These are phyloP conservation scores for Bertia moriformis DNA, from an alignment of 2,329 filamentous ascomycete genomes.

Conservation along the genomic window DNA sequence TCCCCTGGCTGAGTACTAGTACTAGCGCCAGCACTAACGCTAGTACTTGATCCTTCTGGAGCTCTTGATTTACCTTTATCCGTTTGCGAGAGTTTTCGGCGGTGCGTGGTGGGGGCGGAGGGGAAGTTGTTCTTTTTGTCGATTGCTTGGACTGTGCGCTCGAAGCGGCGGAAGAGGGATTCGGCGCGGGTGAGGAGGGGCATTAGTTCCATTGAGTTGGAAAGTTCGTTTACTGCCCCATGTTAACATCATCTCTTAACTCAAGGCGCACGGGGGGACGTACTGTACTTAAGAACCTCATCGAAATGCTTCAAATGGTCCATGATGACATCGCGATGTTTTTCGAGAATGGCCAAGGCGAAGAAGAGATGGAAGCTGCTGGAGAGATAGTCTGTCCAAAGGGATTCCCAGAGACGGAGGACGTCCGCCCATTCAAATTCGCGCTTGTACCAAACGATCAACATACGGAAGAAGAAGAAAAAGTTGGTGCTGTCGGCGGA, in stretches of 20 bases:
- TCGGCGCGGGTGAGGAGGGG: conserved; percentile 79
- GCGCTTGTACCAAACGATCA: conserved; percentile 96
- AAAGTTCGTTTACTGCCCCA: conserved; percentile 74
- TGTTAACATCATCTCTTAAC: conserved; percentile 5
- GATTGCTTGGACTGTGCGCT: conserved; percentile 74
- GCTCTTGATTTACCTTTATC: conserved; percentile 19
- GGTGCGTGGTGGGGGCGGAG: conserved; percentile 22
- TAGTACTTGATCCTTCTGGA: conserved; percentile 9
- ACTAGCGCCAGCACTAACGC: conserved; percentile 3
- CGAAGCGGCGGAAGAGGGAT: conserved; percentile 73
- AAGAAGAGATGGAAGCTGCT: conserved; percentile 91
- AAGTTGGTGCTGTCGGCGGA: conserved; percentile 93
- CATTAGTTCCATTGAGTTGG: conserved; percentile 78
- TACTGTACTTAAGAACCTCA: conserved; percentile 91
- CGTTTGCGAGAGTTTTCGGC: conserved; percentile 17
- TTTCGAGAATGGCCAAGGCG: conserved; percentile 84
- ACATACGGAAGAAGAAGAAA: conserved; percentile 99
- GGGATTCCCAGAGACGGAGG: conserved; percentile 72
- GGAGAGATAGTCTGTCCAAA: conserved; percentile 87
- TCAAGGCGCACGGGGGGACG: conserved; percentile 11
- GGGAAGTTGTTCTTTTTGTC: conserved; percentile 87
- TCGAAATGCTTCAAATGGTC: conserved; percentile 87
- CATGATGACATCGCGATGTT: conserved; percentile 93
- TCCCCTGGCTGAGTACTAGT: neutral
- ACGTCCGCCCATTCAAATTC: conserved; percentile 87